Percentiles rank a stretch among this genome's conserved stretches.
These are phyloP conservation scores for Auxenochlorella pyrenoidosa DNA, from an alignment of 139 green algal species.

Conservation along the genomic window DNA sequence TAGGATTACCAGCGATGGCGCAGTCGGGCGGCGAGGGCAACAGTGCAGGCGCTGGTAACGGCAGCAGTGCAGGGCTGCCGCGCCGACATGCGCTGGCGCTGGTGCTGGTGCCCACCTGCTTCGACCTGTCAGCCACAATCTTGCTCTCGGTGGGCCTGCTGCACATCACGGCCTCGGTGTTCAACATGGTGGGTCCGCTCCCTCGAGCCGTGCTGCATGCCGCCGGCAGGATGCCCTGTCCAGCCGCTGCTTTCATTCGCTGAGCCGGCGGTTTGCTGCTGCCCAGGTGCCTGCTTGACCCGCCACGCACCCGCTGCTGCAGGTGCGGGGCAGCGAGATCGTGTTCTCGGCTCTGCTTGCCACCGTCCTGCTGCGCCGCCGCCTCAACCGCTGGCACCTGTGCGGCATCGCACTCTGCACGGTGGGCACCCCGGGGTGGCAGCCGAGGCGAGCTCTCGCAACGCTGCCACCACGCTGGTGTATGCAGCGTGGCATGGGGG, in stretches of 20 bases:
- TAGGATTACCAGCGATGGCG: not conserved
- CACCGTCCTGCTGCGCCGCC: slow-evolving; percentile 57
- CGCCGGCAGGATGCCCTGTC: not conserved
- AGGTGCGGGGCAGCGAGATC: slow-evolving; percentile 71
- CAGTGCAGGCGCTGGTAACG: not conserved
- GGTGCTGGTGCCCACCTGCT: slow-evolving; percentile 63
- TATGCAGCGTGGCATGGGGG: too few relatives aligned
- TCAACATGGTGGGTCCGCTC: not conserved
- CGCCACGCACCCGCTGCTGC: slow-evolving; percentile 20
- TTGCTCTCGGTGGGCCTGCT: slow-evolving; percentile 65
- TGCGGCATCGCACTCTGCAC: slow-evolving; percentile 81
- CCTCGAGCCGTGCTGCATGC: too few relatives aligned
- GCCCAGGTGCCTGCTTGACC: not conserved
- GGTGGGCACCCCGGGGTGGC: slow-evolving; percentile 47
- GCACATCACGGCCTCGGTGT: not conserved
- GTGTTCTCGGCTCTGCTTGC: slow-evolving; percentile 71
- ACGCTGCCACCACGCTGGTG: too few relatives aligned
- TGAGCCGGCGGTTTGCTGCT: not conserved
- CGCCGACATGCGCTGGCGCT: slow-evolving; percentile 29
- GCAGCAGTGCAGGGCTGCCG: not conserved
- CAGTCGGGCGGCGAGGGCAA: not conserved
- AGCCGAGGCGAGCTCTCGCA: not conserved
- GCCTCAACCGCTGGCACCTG: slow-evolving; percentile 71
- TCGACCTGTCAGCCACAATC: slow-evolving; percentile 67
- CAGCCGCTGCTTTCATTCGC: not conserved